Base-by-base conservation (phyloP, 331 rosid genomes). In the Acacia pycnantha region DNA sequence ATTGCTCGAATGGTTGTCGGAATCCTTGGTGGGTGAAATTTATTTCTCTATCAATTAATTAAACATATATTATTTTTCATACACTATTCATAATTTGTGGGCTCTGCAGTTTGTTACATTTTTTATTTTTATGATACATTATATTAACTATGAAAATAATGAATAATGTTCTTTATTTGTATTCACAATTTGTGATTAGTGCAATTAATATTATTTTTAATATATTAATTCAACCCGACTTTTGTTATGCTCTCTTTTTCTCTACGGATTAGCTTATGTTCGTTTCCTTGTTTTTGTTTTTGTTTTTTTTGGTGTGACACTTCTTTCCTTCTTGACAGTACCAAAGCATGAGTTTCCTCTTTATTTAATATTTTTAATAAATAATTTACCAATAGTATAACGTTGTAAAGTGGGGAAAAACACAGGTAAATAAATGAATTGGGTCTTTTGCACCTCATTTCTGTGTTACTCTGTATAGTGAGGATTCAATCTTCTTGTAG, bases 1-100 rank as follows among this genome's bases (percentile, higher is more conserved):
- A 75, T 88, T 78, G 90, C 87, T 79, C 87, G 98, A 74, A 92
- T 91, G 0, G 81, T 68, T 0, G 87, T 96, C 11, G 99, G 99
- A 44, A 77, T 92, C 71, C 21, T 89, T 78, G 99, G 99, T 93
- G 11, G n/a, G 86, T 81, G 40, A 21, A 53, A 7, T 58, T 58
- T 2, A 1, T 66, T 29, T 54, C 68, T 18, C n/a, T 51, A 51
- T 21, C 21, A 12, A 13, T 50, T 13, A 3, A 50, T 16, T 2
- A 50, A 18, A 50, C 19, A 29, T 29, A 15, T 16, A 50, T 15
- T 12, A 12, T 47, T 47, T 47, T 50, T 14, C 41, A 37, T 37
- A 37, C 41, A 37, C 41, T 37, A 37, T 13, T 47, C 61, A 53
- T 53, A 53, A 53, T 19, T 53, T 53, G 11, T 19, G 24, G 61